Base-by-base conservation (phyloP, 441 rosid genomes). In the Erodium chrysanthum region DNA sequence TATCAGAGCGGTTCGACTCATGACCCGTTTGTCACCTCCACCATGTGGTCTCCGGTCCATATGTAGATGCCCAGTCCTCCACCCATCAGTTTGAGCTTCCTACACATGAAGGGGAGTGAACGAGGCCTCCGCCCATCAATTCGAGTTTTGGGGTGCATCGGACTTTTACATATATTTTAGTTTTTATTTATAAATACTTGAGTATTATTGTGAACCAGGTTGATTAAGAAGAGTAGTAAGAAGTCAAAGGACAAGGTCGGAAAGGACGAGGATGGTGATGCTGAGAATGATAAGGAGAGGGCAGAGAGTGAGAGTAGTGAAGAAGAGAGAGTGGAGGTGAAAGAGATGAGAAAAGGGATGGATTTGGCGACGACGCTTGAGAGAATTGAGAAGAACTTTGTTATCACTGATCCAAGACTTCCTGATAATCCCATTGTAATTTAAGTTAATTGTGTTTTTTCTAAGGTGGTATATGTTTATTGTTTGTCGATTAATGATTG, bases 351-450 rank as follows among this genome's bases (percentile, higher is more conserved):
- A 79, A 91, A 89, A 80, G 97, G 97, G 78, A 89, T 94, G 8
- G 99, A 94, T 81, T 86, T 94, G 3, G 99, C 97, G 2, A 94
- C 99, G 14, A 94, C 99, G 5, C 96, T 94, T 1, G 99, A 94
- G 75, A 96, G 99, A 76, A 94, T 94, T 8, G 97, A 94, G 91
- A 94, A 94, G 69, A 94, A 94, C 99, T 25, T 25, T 25, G 29
- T 25, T 3, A 25, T 25, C 3, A 25, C 29, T 25, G 29, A 25
- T 3, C 29, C 97, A 33, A 79, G 99, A 76, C 86, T 94, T 64
- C 97, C 99, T 14, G 99, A 94, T 76, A 94, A 94, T 78, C 99
- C 99, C 80, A 94, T 94, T 70, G 99, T 94, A 88, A 87, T n/a
- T 50, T 7, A 6, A 8, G 8, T 7, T 11, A 37, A 8, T 37